phyloP scores from a whole-genome alignment of 352 stramenopile genomes.

The Pythium biforme region DNA sequence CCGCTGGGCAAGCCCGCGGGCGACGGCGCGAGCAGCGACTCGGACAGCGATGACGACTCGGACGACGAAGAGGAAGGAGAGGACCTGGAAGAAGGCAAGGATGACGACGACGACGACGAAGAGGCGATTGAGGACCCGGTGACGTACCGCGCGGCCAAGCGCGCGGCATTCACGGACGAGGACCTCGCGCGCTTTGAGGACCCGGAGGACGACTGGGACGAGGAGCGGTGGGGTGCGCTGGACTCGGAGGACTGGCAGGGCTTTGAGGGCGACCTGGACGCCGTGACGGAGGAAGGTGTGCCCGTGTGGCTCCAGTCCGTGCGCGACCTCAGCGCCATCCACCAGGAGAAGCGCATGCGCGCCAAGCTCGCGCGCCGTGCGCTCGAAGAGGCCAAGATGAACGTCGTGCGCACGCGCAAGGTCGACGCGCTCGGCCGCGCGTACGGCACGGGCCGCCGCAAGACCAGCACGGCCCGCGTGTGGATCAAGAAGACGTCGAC shows the following conservation, averaged over 20 bases:
- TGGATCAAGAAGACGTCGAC: conserved; percentile 87
- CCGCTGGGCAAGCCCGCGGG: conserved; percentile 11
- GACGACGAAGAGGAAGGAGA: conserved; percentile 28
- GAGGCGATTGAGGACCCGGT: conserved; percentile 21
- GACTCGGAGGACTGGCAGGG: conserved; percentile 78
- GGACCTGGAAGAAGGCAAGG: conserved; percentile 32
- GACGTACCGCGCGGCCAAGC: conserved; percentile 23
- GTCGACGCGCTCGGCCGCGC: conserved; percentile 77
- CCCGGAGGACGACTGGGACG: conserved; percentile 57
- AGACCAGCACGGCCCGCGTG: conserved; percentile 92
- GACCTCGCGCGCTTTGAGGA: conserved; percentile 31
- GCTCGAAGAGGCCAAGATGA: conserved; percentile 73
- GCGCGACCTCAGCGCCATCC: conserved; percentile 62
- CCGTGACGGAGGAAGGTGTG: conserved; percentile 71
- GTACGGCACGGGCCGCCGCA: conserved; percentile 92
- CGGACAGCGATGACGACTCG: conserved; percentile 31
- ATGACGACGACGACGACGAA: conserved; percentile 33
- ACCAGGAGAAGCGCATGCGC: conserved; percentile 63
- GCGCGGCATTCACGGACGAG: conserved; percentile 34
- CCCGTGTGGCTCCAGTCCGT: conserved; percentile 82
- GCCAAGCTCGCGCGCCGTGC: conserved; percentile 63
- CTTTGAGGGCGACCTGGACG: conserved; percentile 78
- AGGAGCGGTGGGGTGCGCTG: conserved; percentile 59
- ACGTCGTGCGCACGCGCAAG: conserved; percentile 64
- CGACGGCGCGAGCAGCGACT: conserved; percentile 29